Base-by-base conservation (phyloP, 2,329 filamentous ascomycete genomes). In the Colletotrichum karsti region DNA sequence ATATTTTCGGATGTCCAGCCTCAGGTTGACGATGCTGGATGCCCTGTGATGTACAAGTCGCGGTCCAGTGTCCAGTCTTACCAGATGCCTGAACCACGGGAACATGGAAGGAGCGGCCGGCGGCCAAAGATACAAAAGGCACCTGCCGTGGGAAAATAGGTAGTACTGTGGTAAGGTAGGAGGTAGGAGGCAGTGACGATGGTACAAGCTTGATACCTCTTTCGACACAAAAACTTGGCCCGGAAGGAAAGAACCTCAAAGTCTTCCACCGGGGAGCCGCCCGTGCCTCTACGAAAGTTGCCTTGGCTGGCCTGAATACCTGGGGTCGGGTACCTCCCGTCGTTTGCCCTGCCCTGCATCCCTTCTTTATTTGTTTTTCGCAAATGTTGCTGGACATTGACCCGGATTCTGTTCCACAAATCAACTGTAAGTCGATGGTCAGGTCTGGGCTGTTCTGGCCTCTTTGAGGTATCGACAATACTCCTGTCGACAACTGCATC, bases 21-120 rank as follows among this genome's bases (percentile, higher is more conserved):
- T 61, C 48, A 62, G 39, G 59, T 56, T 55, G 59, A 62, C 59
- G 48, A 39, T 37, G 50, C 50, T 24, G n/a, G n/a, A 50, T 35
- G 50, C 22, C 26, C 37, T 39, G 57, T n/a, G n/a, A n/a, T n/a
- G n/a, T n/a, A n/a, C n/a, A n/a, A n/a, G n/a, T n/a, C n/a, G n/a
- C n/a, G n/a, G n/a, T n/a, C n/a, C n/a, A n/a, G n/a, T n/a, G n/a
- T n/a, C n/a, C n/a, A n/a, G n/a, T n/a, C n/a, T n/a, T n/a, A 20
- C 26, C 28, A 30, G 37, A 50, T 24, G 37, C 46, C 20, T 35
- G 39, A 24, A 18, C 24, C 20, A n/a, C n/a, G n/a, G n/a, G 24
- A 18, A 20, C 18, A 55, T n/a, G 50, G n/a, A 28, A 44, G 22
- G 20, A 55, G 60, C 30, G 51, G 33, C 33, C 15, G 61, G 13